phyloP scores from a whole-genome alignment of 2,329 filamentous ascomycete species.

The Sclerotinia spermophila region DNA sequence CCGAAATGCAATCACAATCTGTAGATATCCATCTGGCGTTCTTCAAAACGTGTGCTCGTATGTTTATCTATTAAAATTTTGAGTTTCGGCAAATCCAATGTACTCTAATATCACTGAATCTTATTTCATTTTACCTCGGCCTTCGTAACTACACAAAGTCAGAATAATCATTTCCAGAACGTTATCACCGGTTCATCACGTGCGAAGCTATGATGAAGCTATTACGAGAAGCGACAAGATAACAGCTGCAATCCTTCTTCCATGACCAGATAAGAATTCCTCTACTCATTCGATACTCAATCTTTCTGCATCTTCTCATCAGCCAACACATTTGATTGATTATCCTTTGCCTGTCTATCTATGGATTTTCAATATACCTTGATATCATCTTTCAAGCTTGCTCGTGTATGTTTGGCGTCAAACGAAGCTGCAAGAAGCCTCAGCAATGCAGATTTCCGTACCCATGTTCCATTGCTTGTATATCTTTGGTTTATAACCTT shows the following conservation, averaged over 20 bases:
- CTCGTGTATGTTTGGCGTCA: constrained; percentile 5
- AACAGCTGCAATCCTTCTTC: constrained; percentile 11
- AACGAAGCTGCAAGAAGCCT: constrained; percentile 7
- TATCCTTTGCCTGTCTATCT: neutral
- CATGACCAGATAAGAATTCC: constrained; percentile 13
- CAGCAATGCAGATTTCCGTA: neutral
- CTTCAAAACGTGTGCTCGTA: neutral
- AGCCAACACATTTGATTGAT: constrained; percentile 2
- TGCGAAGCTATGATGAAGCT: constrained; percentile 13
- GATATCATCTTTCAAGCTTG: neutral
- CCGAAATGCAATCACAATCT: neutral
- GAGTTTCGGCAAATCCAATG: neutral
- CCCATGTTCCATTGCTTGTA: constrained; percentile 2
- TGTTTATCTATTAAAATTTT: neutral
- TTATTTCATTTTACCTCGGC: neutral
- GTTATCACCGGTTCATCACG: constrained; percentile 7
- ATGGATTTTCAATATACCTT: neutral
- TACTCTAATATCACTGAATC: neutral
- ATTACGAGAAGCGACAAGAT: constrained; percentile 19
- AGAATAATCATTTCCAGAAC: neutral
- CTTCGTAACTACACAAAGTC: constrained; percentile 5
- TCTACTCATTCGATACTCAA: constrained; percentile 12
- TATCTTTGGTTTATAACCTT: neutral
- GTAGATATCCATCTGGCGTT: neutral
- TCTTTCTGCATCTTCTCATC: neutral